These are phyloP conservation scores for Angomonas deanei DNA, from an alignment of 208 protist genomes.

Conservation along the genomic window DNA sequence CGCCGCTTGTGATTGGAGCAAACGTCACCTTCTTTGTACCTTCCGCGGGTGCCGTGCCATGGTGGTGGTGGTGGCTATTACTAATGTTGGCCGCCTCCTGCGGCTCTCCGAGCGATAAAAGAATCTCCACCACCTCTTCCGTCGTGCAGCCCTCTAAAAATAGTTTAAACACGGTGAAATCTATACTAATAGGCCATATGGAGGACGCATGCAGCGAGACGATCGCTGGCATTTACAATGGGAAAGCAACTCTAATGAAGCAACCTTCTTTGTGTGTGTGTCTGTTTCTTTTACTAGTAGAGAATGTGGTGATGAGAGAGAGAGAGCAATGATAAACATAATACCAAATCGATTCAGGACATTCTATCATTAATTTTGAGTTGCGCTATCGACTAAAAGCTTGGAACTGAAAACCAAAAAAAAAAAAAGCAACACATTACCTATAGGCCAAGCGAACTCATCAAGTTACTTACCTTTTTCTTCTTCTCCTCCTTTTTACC, in stretches of 20 bases:
- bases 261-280: not conserved
- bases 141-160: slow-evolving; percentile 61
- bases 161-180: slow-evolving; percentile 55
- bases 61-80: not conserved
- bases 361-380: no score
- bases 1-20: not conserved
- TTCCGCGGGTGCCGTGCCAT: not conserved
- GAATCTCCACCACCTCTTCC: slow-evolving; percentile 63
- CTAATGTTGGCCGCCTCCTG: not conserved
- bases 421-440: no score
- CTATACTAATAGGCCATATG: slow-evolving; percentile 61
- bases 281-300: not conserved
- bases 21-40: not conserved
- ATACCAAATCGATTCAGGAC: not conserved
- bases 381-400: no score
- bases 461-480: not conserved
- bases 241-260: no score
- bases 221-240: slow-evolving; percentile 48
- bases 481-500: not conserved
- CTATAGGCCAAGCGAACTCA: not conserved
- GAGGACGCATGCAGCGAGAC: slow-evolving; percentile 69
- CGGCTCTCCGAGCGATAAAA: not conserved
- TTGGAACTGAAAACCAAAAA: no score
- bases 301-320: not conserved
- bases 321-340: slow-evolving; percentile 9